These are phyloP conservation scores for Boletus vermiculosoides DNA, from an alignment of 768 basidiomycete genomes.

Conservation along the genomic window DNA sequence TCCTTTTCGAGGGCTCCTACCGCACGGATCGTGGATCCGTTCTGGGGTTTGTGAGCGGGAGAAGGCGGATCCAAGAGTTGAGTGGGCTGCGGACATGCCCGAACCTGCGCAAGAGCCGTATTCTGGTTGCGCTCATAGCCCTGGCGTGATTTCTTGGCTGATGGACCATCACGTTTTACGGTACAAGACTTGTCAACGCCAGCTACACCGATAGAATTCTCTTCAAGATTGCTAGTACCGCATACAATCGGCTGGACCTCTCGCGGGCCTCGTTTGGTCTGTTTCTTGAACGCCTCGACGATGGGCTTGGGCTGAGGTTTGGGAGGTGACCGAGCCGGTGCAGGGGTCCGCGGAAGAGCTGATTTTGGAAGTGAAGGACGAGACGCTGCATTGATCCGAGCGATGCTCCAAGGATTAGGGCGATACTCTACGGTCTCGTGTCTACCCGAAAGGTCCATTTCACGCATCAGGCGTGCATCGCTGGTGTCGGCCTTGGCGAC, in stretches of 20 bases:
- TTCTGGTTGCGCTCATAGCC: background rate
- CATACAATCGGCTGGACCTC: background rate
- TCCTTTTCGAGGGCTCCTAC: background rate
- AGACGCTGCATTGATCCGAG: slow-evolving; percentile 70
- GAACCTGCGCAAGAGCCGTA: background rate
- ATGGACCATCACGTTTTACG: background rate
- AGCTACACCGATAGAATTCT: background rate
- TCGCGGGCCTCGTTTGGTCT: slow-evolving; percentile 26
- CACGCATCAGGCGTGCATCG: slow-evolving; percentile 37
- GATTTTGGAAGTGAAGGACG: slow-evolving; percentile 31
- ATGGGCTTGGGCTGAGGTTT: slow-evolving; percentile 34
- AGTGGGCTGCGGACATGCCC: background rate
- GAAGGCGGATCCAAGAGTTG: background rate
- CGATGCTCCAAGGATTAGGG: slow-evolving; percentile 79
- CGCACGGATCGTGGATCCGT: background rate
- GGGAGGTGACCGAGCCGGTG: slow-evolving; percentile 1
- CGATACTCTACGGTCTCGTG: slow-evolving; percentile 64
- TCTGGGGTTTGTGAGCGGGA: background rate
- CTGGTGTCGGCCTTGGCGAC: slow-evolving; percentile 8
- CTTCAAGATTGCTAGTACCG: background rate
- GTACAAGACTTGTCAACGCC: background rate
- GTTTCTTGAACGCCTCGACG: slow-evolving; percentile 47
- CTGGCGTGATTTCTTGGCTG: slow-evolving; percentile 1
- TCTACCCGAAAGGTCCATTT: slow-evolving; percentile 60
- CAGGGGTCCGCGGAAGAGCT: background rate